Percentiles rank a stretch among this genome's conserved stretches.
These are phyloP conservation scores for Citeromyces nyonsensis DNA, from an alignment of 805 yeast species.

Conservation along the genomic window DNA sequence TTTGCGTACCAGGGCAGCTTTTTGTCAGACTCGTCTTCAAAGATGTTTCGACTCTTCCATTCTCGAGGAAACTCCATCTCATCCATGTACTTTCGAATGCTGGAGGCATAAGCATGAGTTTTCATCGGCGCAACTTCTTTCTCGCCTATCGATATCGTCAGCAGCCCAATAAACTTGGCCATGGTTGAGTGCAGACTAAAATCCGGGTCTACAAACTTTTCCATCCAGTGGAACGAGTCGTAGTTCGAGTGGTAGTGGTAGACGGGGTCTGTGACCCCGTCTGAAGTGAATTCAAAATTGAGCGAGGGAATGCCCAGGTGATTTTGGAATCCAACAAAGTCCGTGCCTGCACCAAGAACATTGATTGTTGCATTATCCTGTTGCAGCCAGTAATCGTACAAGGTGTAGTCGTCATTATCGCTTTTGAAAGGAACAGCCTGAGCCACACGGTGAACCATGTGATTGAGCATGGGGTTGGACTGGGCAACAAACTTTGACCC, in stretches of 20 bases:
- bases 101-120: slow-evolving; percentile 21
- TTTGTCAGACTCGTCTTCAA: too few species aligned
- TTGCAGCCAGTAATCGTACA: slow-evolving; percentile 31
- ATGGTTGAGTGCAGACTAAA: slow-evolving; percentile 36
- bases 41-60: slow-evolving; percentile 4
- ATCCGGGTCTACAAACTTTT: slow-evolving; percentile 32
- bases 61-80: too few species aligned
- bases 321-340: slow-evolving; percentile 44
- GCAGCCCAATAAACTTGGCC: slow-evolving; percentile 44
- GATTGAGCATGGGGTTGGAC: slow-evolving; percentile 42
- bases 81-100: too few species aligned
- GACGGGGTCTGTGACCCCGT: slow-evolving; percentile 27
- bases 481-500: slow-evolving; percentile 32
- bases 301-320: slow-evolving; percentile 55
- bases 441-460: slow-evolving; percentile 27
- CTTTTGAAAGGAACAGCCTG: slow-evolving; percentile 20
- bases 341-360: slow-evolving; percentile 33
- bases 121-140: slow-evolving; percentile 29
- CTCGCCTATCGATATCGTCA: slow-evolving; percentile 37
- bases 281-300: slow-evolving; percentile 27
- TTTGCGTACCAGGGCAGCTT: too few species aligned
- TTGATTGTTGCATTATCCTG: slow-evolving; percentile 19
- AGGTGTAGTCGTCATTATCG: slow-evolving; percentile 18
- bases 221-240: slow-evolving; percentile 44
- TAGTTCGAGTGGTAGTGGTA: slow-evolving; percentile 41